A percentile compares a stretch with the other conserved stretches of the same genome.
Conservation (phyloP, 2,329 filamentous ascomycete genomes). For the Chaetomiaceae sp. region DNA sequence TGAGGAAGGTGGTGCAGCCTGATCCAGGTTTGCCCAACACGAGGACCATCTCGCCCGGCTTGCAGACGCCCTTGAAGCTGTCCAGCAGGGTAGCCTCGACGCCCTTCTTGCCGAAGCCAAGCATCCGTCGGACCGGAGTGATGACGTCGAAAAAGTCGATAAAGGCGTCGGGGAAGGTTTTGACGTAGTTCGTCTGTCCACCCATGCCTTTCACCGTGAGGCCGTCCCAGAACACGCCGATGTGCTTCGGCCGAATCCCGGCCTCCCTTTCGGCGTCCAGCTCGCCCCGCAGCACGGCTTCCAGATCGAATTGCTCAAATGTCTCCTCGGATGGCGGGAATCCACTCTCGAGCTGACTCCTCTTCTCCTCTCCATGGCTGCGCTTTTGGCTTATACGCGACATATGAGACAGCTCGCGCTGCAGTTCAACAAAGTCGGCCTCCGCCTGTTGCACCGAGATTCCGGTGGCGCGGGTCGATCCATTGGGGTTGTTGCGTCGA, state of each 20-base stretch:
- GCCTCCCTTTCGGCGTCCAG: conserved; percentile 65
- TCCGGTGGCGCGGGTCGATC: conserved; percentile 40
- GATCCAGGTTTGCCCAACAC: conserved; percentile 73
- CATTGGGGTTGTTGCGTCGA: conserved; percentile 43
- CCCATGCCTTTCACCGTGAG: conserved; percentile 71
- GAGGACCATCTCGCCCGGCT: conserved; percentile 82
- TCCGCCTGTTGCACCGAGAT: conserved; percentile 63
- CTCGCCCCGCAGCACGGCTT: conserved; percentile 64
- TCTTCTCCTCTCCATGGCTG: conserved; percentile 52
- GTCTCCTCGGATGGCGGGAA: conserved; percentile 39
- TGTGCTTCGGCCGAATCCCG: conserved; percentile 74
- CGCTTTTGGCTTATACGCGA: conserved; percentile 44
- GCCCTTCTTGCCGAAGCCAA: conserved; percentile 62
- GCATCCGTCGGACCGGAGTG: conserved; percentile 54
- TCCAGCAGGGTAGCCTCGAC: conserved; percentile 68
- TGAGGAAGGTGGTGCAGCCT: conserved; percentile 64
- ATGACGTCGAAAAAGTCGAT: conserved; percentile 70
- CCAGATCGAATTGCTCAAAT: conserved; percentile 65
- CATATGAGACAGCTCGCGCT: conserved; percentile 52
- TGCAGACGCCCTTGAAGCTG: conserved; percentile 62
- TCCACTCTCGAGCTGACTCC: conserved; percentile 37
- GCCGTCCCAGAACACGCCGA: conserved; percentile 72
- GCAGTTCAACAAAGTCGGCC: conserved; percentile 64
- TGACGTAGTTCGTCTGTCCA: conserved; percentile 64
- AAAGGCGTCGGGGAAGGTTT: conserved; percentile 73